Evolutionary conservation across 1,139 yeast genomes (phyloP).

Genomic region (Pneumocystis oryctolagi): DNA sequence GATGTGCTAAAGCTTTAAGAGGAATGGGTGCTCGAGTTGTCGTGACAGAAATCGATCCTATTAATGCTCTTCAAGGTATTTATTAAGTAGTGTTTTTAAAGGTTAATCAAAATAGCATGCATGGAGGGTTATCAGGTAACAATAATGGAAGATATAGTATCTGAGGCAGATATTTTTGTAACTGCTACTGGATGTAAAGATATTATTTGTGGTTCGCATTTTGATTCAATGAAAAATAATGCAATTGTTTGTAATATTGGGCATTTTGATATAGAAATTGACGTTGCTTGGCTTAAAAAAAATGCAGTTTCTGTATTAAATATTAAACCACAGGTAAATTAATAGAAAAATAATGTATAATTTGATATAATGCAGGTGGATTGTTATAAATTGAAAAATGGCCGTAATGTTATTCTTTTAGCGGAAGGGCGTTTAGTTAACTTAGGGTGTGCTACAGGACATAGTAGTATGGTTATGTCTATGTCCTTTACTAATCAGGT

Average conservation of each 20-base stretch:
- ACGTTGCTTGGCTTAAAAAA: slow-evolving; percentile 93
- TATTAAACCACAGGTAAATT: slow-evolving; percentile 99
- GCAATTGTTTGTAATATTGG: slow-evolving; percentile 99
- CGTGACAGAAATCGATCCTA: slow-evolving; percentile 96
- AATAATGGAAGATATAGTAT: slow-evolving; percentile 89
- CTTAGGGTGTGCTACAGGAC: slow-evolving; percentile 99
- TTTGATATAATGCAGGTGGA: slow-evolving; percentile 81
- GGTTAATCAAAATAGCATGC: neutral
- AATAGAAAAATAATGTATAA: slow-evolving; percentile 78
- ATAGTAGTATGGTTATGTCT: slow-evolving; percentile 56
- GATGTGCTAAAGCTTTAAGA: slow-evolving; percentile 98
- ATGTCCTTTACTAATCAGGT: slow-evolving; percentile 99
- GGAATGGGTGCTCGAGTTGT: slow-evolving; percentile 99
- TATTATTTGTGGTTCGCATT: slow-evolving; percentile 82
- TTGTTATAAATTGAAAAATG: slow-evolving; percentile 81
- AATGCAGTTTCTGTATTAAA: slow-evolving; percentile 81
- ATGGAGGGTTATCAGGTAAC: slow-evolving; percentile 77
- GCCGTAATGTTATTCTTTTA: slow-evolving; percentile 88
- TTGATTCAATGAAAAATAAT: slow-evolving; percentile 91
- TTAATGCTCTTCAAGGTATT: slow-evolving; percentile 98
- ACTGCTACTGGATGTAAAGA: slow-evolving; percentile 99
- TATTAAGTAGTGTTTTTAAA: slow-evolving; percentile 31
- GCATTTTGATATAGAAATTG: slow-evolving; percentile 98
- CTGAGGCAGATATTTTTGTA: slow-evolving; percentile 91
- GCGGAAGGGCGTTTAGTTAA: slow-evolving; percentile 99